These are phyloP conservation scores for Marchantia polymorpha DNA, from an alignment of 225 moss, liverwort and hornwort genomes.

Conservation along the genomic window DNA sequence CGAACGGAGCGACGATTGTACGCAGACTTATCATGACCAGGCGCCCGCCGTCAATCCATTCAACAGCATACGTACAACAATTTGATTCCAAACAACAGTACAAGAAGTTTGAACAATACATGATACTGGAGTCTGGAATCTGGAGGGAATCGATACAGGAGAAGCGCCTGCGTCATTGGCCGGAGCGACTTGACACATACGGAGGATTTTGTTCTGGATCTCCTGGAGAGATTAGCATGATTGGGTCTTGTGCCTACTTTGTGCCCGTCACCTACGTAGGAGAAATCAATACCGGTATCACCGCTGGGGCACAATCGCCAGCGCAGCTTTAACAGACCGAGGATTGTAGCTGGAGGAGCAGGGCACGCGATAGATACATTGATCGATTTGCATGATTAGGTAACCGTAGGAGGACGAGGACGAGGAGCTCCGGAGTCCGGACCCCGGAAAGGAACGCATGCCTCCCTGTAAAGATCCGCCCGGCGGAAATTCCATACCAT, in stretches of 20 bases:
- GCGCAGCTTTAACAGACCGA: slow-evolving; percentile 5
- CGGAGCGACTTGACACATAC: slow-evolving; percentile 1
- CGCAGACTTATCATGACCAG: not conserved
- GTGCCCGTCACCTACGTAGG: slow-evolving; percentile 8
- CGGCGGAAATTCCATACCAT: not conserved
- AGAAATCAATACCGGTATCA: not conserved
- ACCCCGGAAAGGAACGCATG: not conserved
- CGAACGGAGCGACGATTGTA: not conserved
- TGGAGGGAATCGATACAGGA: not conserved
- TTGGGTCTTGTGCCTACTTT: not conserved
- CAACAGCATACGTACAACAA: not conserved
- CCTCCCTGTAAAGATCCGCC: not conserved
- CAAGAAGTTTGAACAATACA: not conserved
- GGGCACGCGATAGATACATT: slow-evolving; percentile 2
- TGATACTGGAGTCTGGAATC: not conserved
- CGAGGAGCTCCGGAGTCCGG: no score
- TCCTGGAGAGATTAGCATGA: slow-evolving; percentile 12
- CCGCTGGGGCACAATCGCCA: not conserved
- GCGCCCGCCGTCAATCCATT: slow-evolving; percentile 4
- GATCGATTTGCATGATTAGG: not conserved
- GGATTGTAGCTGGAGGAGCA: not conserved
- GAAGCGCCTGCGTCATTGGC: not conserved
- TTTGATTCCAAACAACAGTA: slow-evolving; percentile 2
- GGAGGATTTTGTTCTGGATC: slow-evolving; percentile 10
- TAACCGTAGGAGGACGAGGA: no score